phyloP scores from a whole-genome alignment of 2,329 filamentous ascomycete species.

The Colletotrichum sp. region DNA sequence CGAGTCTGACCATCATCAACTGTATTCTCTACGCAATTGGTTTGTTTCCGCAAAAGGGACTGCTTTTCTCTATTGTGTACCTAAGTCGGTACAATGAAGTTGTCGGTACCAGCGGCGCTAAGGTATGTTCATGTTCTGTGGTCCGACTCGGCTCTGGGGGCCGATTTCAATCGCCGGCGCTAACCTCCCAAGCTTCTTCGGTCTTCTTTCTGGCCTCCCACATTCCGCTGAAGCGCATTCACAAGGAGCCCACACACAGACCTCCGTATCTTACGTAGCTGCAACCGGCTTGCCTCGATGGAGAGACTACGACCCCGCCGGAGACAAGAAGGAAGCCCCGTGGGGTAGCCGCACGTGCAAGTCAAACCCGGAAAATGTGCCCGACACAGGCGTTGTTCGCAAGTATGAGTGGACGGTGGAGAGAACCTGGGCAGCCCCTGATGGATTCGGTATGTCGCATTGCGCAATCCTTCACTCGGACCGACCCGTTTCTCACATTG shows the following conservation, averaged over 20 bases:
- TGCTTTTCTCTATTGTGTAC: background rate
- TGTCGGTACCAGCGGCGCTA: background rate
- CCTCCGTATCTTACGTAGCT: background rate
- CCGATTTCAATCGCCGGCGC: background rate
- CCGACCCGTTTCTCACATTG: background rate
- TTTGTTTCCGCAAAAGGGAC: background rate
- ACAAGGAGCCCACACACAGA: background rate
- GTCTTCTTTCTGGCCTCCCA: background rate
- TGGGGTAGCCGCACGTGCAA: conserved; percentile 5
- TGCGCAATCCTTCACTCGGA: background rate
- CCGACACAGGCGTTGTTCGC: conserved; percentile 8
- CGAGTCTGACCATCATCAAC: background rate
- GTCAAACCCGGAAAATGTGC: conserved; percentile 10
- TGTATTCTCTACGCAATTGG: background rate
- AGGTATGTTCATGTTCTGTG: background rate
- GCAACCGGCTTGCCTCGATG: background rate
- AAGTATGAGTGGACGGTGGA: conserved; percentile 16
- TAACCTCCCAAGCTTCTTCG: background rate
- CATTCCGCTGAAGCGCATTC: background rate
- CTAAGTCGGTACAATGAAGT: background rate
- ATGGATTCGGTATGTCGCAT: conserved; percentile 9
- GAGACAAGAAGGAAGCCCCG: background rate
- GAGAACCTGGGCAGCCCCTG: background rate
- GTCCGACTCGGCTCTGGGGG: background rate
- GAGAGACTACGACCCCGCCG: background rate